Percentiles rank a stretch among this genome's conserved stretches.
Evolutionary conservation across 2,329 filamentous ascomycete genomes (phyloP).

Genomic region (Penicillium freii): DNA sequence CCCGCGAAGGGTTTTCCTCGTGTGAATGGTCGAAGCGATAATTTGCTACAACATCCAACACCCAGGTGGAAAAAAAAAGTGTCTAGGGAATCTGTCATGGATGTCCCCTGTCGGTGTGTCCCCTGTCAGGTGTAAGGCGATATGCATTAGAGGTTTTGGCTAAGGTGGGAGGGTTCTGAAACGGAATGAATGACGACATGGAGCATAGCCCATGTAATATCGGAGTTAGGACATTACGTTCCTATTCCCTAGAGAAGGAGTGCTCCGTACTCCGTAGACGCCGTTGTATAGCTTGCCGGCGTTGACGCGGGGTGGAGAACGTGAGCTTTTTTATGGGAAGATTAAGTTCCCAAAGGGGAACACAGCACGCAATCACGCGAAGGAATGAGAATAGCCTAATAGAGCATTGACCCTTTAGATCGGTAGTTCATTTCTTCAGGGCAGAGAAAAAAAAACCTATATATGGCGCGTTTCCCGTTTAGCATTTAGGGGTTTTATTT

Average conservation of each 20-base stretch:
- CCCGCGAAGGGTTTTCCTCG: neutral
- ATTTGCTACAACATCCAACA: neutral
- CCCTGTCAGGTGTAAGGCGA: neutral
- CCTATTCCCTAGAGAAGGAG: neutral
- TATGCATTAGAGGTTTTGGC: neutral
- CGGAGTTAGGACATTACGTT: neutral
- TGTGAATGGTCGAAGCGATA: neutral
- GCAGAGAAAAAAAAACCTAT: neutral
- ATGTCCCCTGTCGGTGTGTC: neutral
- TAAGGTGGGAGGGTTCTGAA: neutral
- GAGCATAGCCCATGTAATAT: neutral
- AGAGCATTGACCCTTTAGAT: neutral
- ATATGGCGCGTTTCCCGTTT: neutral
- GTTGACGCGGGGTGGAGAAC: constrained; percentile 7
- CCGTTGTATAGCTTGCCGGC: constrained; percentile 1
- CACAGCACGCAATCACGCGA: constrained; percentile 7
- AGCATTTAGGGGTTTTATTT: neutral
- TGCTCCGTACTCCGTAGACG: constrained; percentile 2
- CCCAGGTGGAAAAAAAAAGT: too few relatives aligned
- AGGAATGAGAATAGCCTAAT: neutral
- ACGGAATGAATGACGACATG: neutral
- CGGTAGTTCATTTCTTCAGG: neutral
- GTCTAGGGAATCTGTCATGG: neutral
- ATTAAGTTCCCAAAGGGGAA: neutral
- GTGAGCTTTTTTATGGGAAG: neutral